Conservation (phyloP, 768 basidiomycete genomes). For the Panaeolus papilionaceus region DNA sequence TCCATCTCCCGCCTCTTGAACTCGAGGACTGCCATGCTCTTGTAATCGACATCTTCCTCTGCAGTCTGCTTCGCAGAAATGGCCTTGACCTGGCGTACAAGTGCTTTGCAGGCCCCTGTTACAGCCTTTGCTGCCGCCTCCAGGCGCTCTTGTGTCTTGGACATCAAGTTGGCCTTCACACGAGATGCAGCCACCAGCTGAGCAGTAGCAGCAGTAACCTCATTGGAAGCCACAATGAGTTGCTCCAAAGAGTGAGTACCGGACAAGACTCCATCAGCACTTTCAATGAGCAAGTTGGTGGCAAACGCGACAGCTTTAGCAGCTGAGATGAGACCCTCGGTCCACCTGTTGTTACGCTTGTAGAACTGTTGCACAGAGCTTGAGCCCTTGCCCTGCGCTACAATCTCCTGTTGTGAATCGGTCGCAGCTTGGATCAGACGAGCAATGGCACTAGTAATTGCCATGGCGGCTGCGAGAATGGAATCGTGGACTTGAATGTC, state of each 20-base stretch:
- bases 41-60: slow-evolving; percentile 87
- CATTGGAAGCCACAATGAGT: slow-evolving; percentile 99
- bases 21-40: slow-evolving; percentile 91
- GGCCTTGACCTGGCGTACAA: slow-evolving; percentile 96
- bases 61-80: slow-evolving; percentile 84
- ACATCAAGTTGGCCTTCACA: slow-evolving; percentile 98
- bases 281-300: slow-evolving; percentile 94
- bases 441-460: slow-evolving; percentile 94
- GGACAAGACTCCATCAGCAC: slow-evolving; percentile 95
- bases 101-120: slow-evolving; percentile 95
- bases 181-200: slow-evolving; percentile 98
- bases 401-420: slow-evolving; percentile 98
- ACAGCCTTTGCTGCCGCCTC: slow-evolving; percentile 98
- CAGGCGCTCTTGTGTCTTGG: slow-evolving; percentile 95
- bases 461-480: slow-evolving; percentile 91
- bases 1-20: slow-evolving; percentile 99
- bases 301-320: slow-evolving; percentile 98
- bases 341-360: slow-evolving; percentile 99
- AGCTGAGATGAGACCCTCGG: slow-evolving; percentile 97
- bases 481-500: slow-evolving; percentile 98
- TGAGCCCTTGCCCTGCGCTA: slow-evolving; percentile 92
- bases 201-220: slow-evolving; percentile 95
- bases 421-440: slow-evolving; percentile 96
- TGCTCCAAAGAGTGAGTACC: slow-evolving; percentile 98
- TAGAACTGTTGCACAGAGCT: slow-evolving; percentile 96